These are phyloP conservation scores for Alternaria longipes DNA, from an alignment of 2,329 filamentous ascomycete species.

Conservation along the genomic window DNA sequence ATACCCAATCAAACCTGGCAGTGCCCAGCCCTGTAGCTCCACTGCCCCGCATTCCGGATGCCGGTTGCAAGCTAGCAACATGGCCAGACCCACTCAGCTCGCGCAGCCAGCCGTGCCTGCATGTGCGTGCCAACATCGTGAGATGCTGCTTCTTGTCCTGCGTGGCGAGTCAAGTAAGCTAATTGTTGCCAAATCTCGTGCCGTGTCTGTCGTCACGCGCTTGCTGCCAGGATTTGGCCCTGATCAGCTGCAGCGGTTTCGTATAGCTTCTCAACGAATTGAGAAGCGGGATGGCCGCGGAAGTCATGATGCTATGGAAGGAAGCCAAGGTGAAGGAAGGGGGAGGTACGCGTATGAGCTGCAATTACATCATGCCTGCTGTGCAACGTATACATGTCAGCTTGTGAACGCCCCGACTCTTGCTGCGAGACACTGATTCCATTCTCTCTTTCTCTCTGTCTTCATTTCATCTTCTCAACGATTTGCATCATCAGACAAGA, in stretches of 20 bases:
- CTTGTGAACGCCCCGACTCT: neutral
- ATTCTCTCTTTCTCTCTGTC: neutral
- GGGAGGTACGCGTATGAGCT: conserved; percentile 10
- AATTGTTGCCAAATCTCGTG: neutral
- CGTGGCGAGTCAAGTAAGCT: neutral
- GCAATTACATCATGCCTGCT: conserved; percentile 19
- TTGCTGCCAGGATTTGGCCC: neutral
- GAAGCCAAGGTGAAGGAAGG: conserved; percentile 13
- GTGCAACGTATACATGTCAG: conserved; percentile 6
- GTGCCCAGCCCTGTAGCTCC: neutral
- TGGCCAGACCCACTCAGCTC: neutral
- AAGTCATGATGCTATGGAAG: conserved; percentile 17
- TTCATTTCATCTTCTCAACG: neutral
- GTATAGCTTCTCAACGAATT: neutral
- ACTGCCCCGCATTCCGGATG: conserved; percentile 9
- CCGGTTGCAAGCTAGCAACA: neutral
- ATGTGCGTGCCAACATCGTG: conserved; percentile 8
- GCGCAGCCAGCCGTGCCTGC: neutral
- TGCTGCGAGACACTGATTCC: neutral
- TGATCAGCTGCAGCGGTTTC: neutral
- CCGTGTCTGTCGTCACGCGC: neutral
- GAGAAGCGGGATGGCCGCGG: neutral
- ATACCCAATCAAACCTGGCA: neutral
- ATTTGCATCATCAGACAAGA: neutral
- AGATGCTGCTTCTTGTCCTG: neutral